Evolutionary conservation across 208 protist genomes (phyloP).

Genomic region (Balamuthia mandrillaris): DNA sequence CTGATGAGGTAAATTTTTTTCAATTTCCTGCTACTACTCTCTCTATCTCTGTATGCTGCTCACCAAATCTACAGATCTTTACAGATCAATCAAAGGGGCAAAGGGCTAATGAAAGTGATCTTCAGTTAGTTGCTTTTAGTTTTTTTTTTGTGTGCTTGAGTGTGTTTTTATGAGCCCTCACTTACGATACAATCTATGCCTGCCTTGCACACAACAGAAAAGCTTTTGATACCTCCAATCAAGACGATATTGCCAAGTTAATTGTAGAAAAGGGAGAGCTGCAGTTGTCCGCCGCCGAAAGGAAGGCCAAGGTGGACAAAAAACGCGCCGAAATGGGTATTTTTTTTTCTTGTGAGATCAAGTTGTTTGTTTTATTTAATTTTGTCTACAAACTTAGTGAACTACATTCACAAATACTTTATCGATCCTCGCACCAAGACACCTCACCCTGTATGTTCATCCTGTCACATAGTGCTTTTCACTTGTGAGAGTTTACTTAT

Average conservation of each 20-base stretch:
- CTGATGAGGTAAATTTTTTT: too few species aligned
- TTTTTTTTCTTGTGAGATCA: too few species aligned
- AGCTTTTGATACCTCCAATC: background rate
- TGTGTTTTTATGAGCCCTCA: background rate
- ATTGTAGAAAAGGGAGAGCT: slow-evolving; percentile 1
- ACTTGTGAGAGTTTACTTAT: too few species aligned
- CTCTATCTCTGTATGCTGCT: too few species aligned
- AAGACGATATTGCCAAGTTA: background rate
- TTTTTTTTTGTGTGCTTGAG: background rate
- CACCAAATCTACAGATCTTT: too few species aligned
- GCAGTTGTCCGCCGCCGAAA: background rate
- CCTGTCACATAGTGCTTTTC: too few species aligned
- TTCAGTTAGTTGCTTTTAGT: background rate
- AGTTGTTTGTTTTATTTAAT: too few species aligned
- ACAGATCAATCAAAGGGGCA: background rate
- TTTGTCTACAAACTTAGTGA: too few species aligned
- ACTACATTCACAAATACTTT: slow-evolving; percentile 21
- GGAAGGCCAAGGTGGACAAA: background rate
- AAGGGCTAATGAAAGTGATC: background rate
- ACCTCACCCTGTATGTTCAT: background rate
- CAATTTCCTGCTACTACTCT: too few species aligned
- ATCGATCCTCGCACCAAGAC: background rate
- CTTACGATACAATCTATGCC: background rate
- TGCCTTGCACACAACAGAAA: background rate
- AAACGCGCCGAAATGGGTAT: background rate